These are phyloP conservation scores for Arctium lappa DNA, from an alignment of 129 eudicot species.

Conservation along the genomic window DNA sequence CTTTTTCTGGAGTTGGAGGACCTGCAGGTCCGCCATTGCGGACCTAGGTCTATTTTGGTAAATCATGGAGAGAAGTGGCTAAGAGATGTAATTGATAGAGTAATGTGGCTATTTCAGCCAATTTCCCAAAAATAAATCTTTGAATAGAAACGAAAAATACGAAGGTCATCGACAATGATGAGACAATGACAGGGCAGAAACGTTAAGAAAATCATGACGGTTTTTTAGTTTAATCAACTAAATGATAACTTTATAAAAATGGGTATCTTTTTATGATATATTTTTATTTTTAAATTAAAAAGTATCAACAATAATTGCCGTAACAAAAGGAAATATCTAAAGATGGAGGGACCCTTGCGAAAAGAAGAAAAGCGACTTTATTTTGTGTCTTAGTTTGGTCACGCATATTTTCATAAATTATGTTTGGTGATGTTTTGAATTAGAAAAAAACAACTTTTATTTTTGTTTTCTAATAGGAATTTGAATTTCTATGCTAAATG, in stretches of 20 bases:
- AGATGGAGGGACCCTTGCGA: not conserved
- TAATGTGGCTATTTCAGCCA: too few relatives aligned
- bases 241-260: not conserved
- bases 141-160: not conserved
- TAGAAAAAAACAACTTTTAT: not conserved
- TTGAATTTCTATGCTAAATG: not conserved
- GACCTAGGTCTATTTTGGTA: too few relatives aligned
- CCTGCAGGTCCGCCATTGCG: too few relatives aligned
- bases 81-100: too few relatives aligned
- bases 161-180: not conserved
- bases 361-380: constrained; percentile 16
- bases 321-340: constrained; percentile 9
- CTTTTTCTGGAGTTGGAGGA: too few relatives aligned
- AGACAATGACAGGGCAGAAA: not conserved
- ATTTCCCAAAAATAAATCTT: too few relatives aligned
- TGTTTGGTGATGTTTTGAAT: not conserved
- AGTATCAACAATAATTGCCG: constrained; percentile 5
- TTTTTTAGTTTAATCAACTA: not conserved
- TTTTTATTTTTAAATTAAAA: not conserved
- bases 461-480: not conserved
- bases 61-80: too few relatives aligned
- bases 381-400: constrained; percentile 15
- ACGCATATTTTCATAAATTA: not conserved
- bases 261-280: not conserved
- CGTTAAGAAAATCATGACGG: not conserved